phyloP scores from a whole-genome alignment of 345 rosid species.

The Capsella bursapastoris region DNA sequence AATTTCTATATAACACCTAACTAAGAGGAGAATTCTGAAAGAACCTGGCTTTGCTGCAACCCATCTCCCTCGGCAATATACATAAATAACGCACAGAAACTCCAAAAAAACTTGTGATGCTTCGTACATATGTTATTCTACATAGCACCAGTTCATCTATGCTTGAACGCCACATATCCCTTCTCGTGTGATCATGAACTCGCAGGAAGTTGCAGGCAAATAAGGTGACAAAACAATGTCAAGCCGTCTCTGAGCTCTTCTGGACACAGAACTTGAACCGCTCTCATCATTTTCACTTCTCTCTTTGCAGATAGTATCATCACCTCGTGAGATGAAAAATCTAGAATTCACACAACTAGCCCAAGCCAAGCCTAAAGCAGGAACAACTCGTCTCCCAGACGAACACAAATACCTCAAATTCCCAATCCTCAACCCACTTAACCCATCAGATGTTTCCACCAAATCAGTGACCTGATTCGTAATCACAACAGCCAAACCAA shows the following conservation, averaged over 20 bases:
- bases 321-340: conserved; percentile 62
- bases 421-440: conserved; percentile 68
- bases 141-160: conserved; percentile 5
- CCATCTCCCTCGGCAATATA: conserved; percentile 8
- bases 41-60: conserved; percentile 36
- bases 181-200: conserved; percentile 60
- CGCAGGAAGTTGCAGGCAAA: conserved; percentile 65
- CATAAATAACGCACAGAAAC: conserved; percentile 21
- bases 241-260: conserved; percentile 53
- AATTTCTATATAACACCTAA: conserved; percentile 4
- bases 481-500: conserved; percentile 68
- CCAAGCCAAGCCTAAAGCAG: conserved; percentile 85
- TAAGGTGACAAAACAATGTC: conserved; percentile 77
- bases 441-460: conserved; percentile 59
- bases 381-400: conserved; percentile 74
- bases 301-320: conserved; percentile 44
- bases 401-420: conserved; percentile 63
- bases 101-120: neutral
- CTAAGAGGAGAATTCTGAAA: neutral
- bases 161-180: conserved; percentile 60
- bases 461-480: conserved; percentile 92
- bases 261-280: conserved; percentile 33
- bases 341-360: conserved; percentile 86
- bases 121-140: neutral
- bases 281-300: conserved; percentile 29